A percentile compares a stretch with the other conserved stretches of the same genome.
These are phyloP conservation scores for Tausonia pullulans DNA, from an alignment of 1,284 basidiomycete genomes.

Conservation along the genomic window DNA sequence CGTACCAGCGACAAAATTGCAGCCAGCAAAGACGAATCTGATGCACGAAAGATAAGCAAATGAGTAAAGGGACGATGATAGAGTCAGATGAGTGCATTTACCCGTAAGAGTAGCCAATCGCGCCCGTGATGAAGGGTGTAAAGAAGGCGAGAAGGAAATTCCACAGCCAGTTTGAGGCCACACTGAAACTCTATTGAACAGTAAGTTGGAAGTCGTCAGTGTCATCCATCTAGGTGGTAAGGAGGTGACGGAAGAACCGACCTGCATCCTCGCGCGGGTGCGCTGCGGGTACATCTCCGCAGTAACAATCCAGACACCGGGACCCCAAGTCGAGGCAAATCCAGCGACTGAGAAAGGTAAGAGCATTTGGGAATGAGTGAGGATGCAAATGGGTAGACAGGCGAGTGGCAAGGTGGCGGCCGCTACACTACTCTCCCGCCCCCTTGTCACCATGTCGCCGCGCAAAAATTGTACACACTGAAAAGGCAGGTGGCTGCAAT, in stretches of 20 bases:
- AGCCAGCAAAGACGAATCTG: conserved; percentile 11
- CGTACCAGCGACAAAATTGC: conserved; percentile 1
- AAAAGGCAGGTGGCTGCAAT: conserved; percentile 2
- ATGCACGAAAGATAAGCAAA: neutral
- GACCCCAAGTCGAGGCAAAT: conserved; percentile 5
- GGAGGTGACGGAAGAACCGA: neutral
- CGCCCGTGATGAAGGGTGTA: conserved; percentile 14
- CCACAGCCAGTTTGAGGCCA: conserved; percentile 15
- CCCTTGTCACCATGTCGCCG: too few relatives aligned
- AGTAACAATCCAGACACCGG: conserved; percentile 3
- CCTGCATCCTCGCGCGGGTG: conserved; percentile 5
- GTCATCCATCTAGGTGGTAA: neutral
- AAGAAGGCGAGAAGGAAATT: conserved; percentile 17
- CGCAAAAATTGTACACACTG: too few relatives aligned
- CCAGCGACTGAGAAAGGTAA: neutral
- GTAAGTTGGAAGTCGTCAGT: too few relatives aligned
- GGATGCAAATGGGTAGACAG: neutral
- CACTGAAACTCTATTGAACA: neutral
- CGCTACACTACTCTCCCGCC: too few relatives aligned
- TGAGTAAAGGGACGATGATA: neutral
- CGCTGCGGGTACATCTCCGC: conserved; percentile 6
- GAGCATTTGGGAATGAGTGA: too few relatives aligned
- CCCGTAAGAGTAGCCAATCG: conserved; percentile 1
- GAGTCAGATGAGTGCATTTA: too few relatives aligned
- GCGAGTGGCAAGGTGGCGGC: too few relatives aligned